phyloP scores from a whole-genome alignment of 2,329 filamentous ascomycete genomes.

The Colletotrichum chlorophyti region DNA sequence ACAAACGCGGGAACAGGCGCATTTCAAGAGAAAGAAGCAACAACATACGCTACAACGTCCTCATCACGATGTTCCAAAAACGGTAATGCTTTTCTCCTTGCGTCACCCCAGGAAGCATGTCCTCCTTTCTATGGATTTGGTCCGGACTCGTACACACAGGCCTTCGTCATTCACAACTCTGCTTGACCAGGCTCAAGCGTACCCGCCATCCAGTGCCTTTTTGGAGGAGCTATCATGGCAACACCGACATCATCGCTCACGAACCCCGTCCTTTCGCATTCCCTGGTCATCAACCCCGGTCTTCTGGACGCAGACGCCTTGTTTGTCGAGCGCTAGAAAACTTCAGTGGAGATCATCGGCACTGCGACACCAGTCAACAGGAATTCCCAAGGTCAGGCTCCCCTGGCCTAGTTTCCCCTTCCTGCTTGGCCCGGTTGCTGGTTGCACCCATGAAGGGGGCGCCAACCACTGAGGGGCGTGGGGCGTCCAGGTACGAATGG shows the following conservation, averaged over 20 bases:
- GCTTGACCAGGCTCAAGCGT: background rate
- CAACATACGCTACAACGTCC: background rate
- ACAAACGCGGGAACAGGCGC: background rate
- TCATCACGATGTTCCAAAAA: background rate
- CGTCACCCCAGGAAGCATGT: slow-evolving; percentile 6
- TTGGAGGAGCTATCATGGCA: slow-evolving; percentile 20
- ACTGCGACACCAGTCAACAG: slow-evolving; percentile 22
- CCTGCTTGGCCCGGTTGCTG: slow-evolving; percentile 27
- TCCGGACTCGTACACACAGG: slow-evolving; percentile 19
- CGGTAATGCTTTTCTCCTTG: background rate
- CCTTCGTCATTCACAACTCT: slow-evolving; percentile 17
- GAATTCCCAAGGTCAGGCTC: slow-evolving; percentile 18
- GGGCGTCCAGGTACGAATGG: slow-evolving; percentile 24
- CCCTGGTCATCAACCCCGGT: slow-evolving; percentile 21
- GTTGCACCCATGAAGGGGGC: slow-evolving; percentile 21
- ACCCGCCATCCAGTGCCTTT: background rate
- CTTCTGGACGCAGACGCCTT: slow-evolving; percentile 21
- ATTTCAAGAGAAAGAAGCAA: background rate
- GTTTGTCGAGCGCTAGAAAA: slow-evolving; percentile 28
- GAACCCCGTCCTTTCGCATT: slow-evolving; percentile 28
- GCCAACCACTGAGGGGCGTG: background rate
- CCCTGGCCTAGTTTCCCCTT: slow-evolving; percentile 24
- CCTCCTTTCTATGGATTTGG: slow-evolving; percentile 5
- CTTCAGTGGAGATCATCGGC: slow-evolving; percentile 27
- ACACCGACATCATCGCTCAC: slow-evolving; percentile 26